A percentile compares a stretch with the other conserved stretches of the same genome.
phyloP scores from a whole-genome alignment of 441 rosid genomes.

The Mallotus japonicus region DNA sequence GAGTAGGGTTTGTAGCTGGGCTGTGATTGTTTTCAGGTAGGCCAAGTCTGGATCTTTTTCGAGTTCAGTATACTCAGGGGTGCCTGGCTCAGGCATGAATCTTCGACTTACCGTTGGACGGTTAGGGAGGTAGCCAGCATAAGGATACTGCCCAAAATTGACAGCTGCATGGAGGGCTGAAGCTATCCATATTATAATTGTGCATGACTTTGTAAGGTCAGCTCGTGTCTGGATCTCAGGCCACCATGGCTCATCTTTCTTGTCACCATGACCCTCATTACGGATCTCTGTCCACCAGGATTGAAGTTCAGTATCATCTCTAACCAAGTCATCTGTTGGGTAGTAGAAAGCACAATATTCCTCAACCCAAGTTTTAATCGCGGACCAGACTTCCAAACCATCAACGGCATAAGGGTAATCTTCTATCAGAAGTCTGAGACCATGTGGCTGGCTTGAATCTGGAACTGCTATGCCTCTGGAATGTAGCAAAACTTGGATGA shows the following conservation, averaged over 20 bases:
- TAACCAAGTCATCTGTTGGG: slow-evolving; percentile 48
- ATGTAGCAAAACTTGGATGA: slow-evolving; percentile 10
- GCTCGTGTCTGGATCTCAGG: slow-evolving; percentile 52
- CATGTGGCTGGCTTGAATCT: slow-evolving; percentile 44
- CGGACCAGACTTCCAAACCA: slow-evolving; percentile 87
- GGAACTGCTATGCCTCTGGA: slow-evolving; percentile 72
- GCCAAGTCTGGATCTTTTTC: slow-evolving; percentile 46
- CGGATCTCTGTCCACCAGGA: slow-evolving; percentile 83
- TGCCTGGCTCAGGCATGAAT: slow-evolving; percentile 88
- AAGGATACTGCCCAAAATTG: slow-evolving; percentile 89
- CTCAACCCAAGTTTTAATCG: slow-evolving; percentile 71
- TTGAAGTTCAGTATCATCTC: slow-evolving; percentile 64
- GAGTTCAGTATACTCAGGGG: slow-evolving; percentile 58
- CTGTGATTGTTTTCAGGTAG: slow-evolving; percentile 73
- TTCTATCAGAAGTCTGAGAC: slow-evolving; percentile 62
- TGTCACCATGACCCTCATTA: slow-evolving; percentile 74
- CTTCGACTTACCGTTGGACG: slow-evolving; percentile 80
- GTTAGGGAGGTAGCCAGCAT: slow-evolving; percentile 87
- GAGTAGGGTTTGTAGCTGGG: slow-evolving; percentile 68
- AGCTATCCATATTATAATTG: slow-evolving; percentile 79
- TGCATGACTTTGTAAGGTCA: slow-evolving; percentile 63
- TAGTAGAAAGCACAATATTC: slow-evolving; percentile 77
- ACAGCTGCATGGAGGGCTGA: slow-evolving; percentile 94
- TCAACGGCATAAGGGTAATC: slow-evolving; percentile 92
- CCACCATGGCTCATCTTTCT: slow-evolving; percentile 73